A percentile compares a stretch with the other conserved stretches of the same genome.
phyloP scores from a whole-genome alignment of 331 rosid species.

The Quercus phellos region DNA sequence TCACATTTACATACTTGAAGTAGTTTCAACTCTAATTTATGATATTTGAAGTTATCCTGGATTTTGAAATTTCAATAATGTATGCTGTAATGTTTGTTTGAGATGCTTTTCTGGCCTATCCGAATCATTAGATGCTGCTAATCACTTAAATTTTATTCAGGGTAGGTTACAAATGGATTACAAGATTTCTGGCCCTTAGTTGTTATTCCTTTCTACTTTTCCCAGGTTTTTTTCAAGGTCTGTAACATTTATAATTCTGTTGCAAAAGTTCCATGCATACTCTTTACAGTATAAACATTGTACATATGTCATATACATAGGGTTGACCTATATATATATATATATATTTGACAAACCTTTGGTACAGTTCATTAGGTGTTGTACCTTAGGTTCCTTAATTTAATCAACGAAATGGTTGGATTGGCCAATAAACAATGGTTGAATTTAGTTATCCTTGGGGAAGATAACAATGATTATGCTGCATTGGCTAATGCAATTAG shows the following conservation, averaged over 20 bases:
- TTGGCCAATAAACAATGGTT: too few relatives aligned
- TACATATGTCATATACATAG: background rate
- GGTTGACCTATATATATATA: background rate
- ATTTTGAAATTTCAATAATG: background rate
- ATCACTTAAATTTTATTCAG: slow-evolving; percentile 56
- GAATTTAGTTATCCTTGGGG: too few relatives aligned
- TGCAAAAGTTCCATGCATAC: slow-evolving; percentile 5
- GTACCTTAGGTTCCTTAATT: too few relatives aligned
- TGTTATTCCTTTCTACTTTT: slow-evolving; percentile 67
- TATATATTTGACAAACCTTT: too few relatives aligned
- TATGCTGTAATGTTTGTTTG: slow-evolving; percentile 13
- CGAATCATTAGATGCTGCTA: slow-evolving; percentile 28
- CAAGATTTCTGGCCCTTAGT: slow-evolving; percentile 73
- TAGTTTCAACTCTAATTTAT: background rate
- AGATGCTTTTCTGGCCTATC: background rate
- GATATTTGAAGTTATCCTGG: background rate
- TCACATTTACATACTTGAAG: background rate
- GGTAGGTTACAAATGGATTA: slow-evolving; percentile 90
- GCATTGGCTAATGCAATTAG: too few relatives aligned
- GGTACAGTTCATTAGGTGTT: too few relatives aligned
- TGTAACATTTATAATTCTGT: slow-evolving; percentile 14
- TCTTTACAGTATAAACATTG: background rate
- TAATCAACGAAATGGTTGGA: too few relatives aligned
- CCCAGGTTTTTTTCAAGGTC: slow-evolving; percentile 92
- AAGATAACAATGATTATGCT: too few relatives aligned